Percentiles rank a stretch among this genome's conserved stretches.
Evolutionary conservation across 2,329 filamentous ascomycete genomes (phyloP).

Genomic region (Tolypocladium amazonense): DNA sequence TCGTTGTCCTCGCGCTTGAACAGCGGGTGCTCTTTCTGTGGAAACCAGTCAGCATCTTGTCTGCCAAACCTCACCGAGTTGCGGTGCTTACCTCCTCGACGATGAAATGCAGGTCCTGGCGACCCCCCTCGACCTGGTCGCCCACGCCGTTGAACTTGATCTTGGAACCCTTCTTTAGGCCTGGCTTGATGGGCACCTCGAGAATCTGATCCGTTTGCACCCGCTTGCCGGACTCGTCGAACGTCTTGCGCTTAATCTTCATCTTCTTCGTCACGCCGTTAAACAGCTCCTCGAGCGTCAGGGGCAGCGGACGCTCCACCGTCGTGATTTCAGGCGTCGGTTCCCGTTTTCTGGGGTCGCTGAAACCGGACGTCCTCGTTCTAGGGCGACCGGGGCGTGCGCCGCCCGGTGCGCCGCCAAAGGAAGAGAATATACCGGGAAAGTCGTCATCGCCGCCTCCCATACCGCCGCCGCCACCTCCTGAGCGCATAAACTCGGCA

Average conservation of each 20-base stretch:
- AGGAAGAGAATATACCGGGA: slow-evolving; percentile 44
- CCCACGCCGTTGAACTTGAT: slow-evolving; percentile 98
- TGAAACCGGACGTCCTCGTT: slow-evolving; percentile 29
- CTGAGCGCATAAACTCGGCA: slow-evolving; percentile 61
- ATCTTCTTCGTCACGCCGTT: slow-evolving; percentile 89
- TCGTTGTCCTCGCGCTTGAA: slow-evolving; percentile 86
- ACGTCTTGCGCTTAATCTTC: slow-evolving; percentile 95
- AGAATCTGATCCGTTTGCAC: slow-evolving; percentile 81
- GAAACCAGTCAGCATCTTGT: slow-evolving; percentile 5
- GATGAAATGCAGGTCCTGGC: slow-evolving; percentile 91
- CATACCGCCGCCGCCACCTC: slow-evolving; percentile 26
- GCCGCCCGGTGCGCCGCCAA: slow-evolving; percentile 26
- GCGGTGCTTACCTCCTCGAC: slow-evolving; percentile 68
- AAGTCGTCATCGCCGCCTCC: slow-evolving; percentile 28
- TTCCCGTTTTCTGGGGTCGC: slow-evolving; percentile 18
- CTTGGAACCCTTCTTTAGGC: slow-evolving; percentile 93
- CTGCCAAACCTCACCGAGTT: no score
- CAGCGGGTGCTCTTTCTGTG: slow-evolving; percentile 73
- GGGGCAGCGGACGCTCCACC: slow-evolving; percentile 70
- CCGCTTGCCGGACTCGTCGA: slow-evolving; percentile 75
- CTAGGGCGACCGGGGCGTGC: slow-evolving; percentile 26
- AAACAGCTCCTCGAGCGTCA: slow-evolving; percentile 83
- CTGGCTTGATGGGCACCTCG: slow-evolving; percentile 91
- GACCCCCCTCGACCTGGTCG: slow-evolving; percentile 91
- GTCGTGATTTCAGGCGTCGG: slow-evolving; percentile 77